These are phyloP conservation scores for Rhododendron williamsianum DNA, from an alignment of 148 eudicot species.

Conservation along the genomic window DNA sequence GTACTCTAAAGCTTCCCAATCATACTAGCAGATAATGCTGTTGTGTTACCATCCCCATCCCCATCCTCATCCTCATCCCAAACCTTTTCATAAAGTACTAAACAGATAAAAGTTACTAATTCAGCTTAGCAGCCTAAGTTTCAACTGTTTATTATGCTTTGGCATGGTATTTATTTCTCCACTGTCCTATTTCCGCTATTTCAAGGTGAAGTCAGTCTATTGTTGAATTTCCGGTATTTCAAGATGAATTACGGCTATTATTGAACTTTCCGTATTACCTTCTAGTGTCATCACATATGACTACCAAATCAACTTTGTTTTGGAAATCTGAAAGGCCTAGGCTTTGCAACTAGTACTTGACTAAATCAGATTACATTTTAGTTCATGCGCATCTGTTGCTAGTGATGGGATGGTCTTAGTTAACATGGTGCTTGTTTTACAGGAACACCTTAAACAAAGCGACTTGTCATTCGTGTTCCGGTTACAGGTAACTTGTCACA, in stretches of 20 bases:
- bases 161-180: background rate
- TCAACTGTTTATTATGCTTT: background rate
- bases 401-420: conserved; percentile 2
- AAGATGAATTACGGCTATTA: background rate
- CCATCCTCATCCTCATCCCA: background rate
- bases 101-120: background rate
- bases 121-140: background rate
- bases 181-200: background rate
- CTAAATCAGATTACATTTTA: background rate
- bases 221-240: background rate
- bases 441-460: conserved; percentile 26
- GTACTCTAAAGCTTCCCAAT: conserved; percentile 26
- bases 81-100: background rate
- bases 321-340: background rate
- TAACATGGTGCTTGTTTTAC: conserved; percentile 14
- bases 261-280: background rate
- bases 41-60: background rate
- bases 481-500: conserved; percentile 20
- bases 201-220: background rate
- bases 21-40: background rate
- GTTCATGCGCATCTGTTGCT: background rate
- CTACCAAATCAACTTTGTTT: background rate
- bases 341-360: background rate
- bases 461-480: conserved; percentile 28
- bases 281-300: background rate